A percentile compares a stretch with the other conserved stretches of the same genome.
These are phyloP conservation scores for Cystofilobasidium macerans DNA, from an alignment of 768 basidiomycete species.

Conservation along the genomic window DNA sequence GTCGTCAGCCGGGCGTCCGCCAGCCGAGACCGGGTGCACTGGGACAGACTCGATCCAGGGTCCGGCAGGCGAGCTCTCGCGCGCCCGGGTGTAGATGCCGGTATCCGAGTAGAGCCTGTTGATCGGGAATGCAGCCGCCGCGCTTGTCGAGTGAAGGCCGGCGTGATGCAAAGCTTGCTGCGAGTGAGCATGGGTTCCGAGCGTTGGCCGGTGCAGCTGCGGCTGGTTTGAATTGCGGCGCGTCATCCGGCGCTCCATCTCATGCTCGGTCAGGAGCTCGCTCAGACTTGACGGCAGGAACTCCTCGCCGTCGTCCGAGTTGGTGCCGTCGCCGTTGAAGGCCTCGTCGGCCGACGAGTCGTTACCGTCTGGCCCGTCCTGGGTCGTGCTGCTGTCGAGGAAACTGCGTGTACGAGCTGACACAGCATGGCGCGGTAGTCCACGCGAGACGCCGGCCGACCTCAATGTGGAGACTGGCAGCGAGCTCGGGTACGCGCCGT, in stretches of 20 bases:
- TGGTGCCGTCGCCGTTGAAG: slow-evolving; percentile 49
- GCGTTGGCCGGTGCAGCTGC: slow-evolving; percentile 20
- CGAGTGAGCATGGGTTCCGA: background rate
- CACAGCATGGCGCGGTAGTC: too few species aligned
- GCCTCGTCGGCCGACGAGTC: slow-evolving; percentile 30
- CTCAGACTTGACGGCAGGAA: slow-evolving; percentile 79
- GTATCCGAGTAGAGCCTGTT: background rate
- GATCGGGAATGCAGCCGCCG: background rate
- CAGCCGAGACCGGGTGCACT: background rate
- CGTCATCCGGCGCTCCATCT: slow-evolving; percentile 62
- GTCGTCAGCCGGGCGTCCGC: background rate
- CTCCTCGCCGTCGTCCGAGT: slow-evolving; percentile 45
- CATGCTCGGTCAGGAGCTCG: slow-evolving; percentile 79
- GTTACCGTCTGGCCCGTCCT: background rate
- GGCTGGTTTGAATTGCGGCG: slow-evolving; percentile 34
- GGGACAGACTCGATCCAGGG: slow-evolving; percentile 1
- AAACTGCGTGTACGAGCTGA: background rate
- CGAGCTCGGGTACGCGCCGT: slow-evolving; percentile 4
- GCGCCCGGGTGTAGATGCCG: background rate
- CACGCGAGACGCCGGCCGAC: background rate
- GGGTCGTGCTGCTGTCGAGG: background rate
- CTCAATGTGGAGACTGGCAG: background rate
- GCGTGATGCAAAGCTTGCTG: background rate
- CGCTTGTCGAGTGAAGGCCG: background rate
- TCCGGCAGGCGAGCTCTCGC: background rate